Conservation (phyloP, 768 basidiomycete species). For the Russula earlei region DNA sequence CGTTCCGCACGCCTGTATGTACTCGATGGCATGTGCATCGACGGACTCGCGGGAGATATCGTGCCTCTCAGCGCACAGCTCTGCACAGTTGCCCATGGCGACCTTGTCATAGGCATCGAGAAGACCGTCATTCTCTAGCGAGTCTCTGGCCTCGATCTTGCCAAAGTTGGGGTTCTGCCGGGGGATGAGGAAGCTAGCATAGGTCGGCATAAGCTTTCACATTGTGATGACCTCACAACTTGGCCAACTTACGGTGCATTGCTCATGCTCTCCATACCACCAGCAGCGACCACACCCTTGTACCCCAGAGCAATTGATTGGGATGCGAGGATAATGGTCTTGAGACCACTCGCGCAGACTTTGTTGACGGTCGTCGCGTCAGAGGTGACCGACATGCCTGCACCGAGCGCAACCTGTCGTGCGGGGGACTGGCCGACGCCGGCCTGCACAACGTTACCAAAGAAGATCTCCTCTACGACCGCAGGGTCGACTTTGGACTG, state of each 20-base stretch:
- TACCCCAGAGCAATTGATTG: constrained; percentile 86
- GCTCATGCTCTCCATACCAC: constrained; percentile 99
- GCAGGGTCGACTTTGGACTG: constrained; percentile 72
- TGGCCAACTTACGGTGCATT: constrained; percentile 78
- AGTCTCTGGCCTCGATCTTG: constrained; percentile 79
- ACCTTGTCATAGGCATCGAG: constrained; percentile 97
- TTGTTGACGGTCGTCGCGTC: constrained; percentile 99
- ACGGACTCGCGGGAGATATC: constrained; percentile 78
- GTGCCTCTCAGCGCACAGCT: constrained; percentile 73
- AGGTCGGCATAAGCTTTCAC: constrained; percentile 1
- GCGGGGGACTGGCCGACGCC: constrained; percentile 98
- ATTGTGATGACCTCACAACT: background rate
- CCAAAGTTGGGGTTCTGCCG: constrained; percentile 80
- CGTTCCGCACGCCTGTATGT: constrained; percentile 88
- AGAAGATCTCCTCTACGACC: constrained; percentile 88
- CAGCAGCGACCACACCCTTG: constrained; percentile 79
- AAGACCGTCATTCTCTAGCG: constrained; percentile 86
- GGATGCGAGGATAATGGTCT: constrained; percentile 87
- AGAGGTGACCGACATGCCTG: constrained; percentile 76
- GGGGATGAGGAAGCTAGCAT: constrained; percentile 66
- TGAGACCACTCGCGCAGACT: constrained; percentile 97
- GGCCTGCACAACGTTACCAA: constrained; percentile 96
- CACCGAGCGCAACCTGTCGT: constrained; percentile 85
- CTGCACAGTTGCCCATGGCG: constrained; percentile 97
- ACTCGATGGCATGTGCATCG: constrained; percentile 88